phyloP scores from a whole-genome alignment of 2,329 filamentous ascomycete genomes.

The Proliferodiscus dingleyae region DNA sequence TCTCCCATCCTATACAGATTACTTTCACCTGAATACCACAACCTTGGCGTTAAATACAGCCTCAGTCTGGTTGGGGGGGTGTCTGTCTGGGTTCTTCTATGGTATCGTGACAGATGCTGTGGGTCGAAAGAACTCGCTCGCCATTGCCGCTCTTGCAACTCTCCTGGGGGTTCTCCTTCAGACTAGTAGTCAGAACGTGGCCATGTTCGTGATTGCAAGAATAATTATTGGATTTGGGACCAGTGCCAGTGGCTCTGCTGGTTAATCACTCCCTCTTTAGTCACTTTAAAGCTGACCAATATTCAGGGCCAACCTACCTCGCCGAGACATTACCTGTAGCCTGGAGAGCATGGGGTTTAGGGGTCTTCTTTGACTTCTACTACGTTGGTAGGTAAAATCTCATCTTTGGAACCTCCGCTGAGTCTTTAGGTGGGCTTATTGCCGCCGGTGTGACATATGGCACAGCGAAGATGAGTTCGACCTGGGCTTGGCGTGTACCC shows the following conservation, averaged over 20 bases:
- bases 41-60: conserved; percentile 52
- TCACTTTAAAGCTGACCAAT: conserved; percentile 5
- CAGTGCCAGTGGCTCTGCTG: conserved; percentile 2
- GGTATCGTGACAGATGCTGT: conserved; percentile 34
- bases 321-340: conserved; percentile 44
- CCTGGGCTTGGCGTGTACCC: conserved; percentile 46
- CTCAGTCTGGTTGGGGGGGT: conserved; percentile 48
- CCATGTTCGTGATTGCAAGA: conserved; percentile 22
- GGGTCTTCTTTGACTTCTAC: neutral
- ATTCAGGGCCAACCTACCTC: conserved; percentile 44
- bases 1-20: conserved; percentile 50
- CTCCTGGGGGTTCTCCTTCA: conserved; percentile 19
- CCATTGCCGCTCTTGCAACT: conserved; percentile 15
- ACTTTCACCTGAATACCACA: conserved; percentile 48
- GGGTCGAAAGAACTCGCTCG: conserved; percentile 28
- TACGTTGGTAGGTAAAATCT: neutral
- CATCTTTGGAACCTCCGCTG: conserved; percentile 5
- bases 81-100: conserved; percentile 39
- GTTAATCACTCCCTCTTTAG: neutral
- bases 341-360: conserved; percentile 39
- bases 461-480: conserved; percentile 31
- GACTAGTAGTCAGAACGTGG: conserved; percentile 21
- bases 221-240: conserved; percentile 23
- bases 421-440: conserved; percentile 29
- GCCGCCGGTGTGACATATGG: conserved; percentile 34